Conservation (phyloP, 2,329 filamentous ascomycete genomes). For the Fulvia fulva region DNA sequence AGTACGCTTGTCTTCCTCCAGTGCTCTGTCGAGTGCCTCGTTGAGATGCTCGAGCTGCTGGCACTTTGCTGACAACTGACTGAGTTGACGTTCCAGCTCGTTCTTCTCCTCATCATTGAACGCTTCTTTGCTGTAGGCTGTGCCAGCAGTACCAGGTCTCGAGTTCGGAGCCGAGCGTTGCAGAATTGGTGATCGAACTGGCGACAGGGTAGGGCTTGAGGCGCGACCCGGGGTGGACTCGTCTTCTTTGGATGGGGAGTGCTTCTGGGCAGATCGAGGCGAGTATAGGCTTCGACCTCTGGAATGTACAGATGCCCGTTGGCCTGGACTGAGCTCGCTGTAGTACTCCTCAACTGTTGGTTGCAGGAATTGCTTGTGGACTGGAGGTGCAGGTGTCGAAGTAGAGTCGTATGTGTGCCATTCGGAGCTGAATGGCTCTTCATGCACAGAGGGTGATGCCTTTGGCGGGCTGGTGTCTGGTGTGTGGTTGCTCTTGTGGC, state of each 20-base stretch:
- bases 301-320: conserved; percentile 8
- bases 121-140: background rate
- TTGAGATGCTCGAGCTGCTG: conserved; percentile 29
- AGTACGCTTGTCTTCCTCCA: conserved; percentile 25
- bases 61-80: conserved; percentile 24
- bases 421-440: conserved; percentile 27
- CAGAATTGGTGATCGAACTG: conserved; percentile 24
- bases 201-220: conserved; percentile 31
- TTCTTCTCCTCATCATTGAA: conserved; percentile 13
- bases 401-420: conserved; percentile 30
- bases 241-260: conserved; percentile 10
- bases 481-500: conserved; percentile 27
- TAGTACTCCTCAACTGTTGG: conserved; percentile 35
- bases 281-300: conserved; percentile 7
- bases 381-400: conserved; percentile 26
- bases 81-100: conserved; percentile 23
- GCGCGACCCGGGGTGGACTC: conserved; percentile 24
- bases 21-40: conserved; percentile 20
- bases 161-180: conserved; percentile 11
- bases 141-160: conserved; percentile 1
- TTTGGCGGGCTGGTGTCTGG: conserved; percentile 28
- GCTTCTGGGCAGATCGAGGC: background rate
- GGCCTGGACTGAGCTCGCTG: conserved; percentile 32
- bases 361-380: conserved; percentile 29
- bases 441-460: conserved; percentile 12